Evolutionary conservation across 139 green algal species (phyloP), one percentile per base, ranked within the genome.

Genomic region (Edaphochlamys debaryana): DNA sequence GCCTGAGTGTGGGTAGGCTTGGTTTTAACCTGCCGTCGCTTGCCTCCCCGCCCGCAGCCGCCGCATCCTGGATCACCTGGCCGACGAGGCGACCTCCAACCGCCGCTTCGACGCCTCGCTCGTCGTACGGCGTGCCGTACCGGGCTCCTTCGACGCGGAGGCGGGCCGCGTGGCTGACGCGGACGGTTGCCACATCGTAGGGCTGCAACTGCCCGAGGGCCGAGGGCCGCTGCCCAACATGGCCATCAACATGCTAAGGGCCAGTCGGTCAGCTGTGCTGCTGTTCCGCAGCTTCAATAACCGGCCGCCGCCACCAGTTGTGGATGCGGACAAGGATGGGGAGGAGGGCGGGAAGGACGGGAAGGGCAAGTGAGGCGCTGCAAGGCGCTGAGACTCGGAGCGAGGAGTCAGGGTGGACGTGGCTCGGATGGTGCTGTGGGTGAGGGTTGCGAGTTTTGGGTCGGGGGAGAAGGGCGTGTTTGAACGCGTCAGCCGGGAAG

Each of bases 121-220:
- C n/a, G 63, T 82, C 62, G 63, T 82, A 9, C 76, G 76, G 19
- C 76, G 76, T 63, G 62, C 60, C 62, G 76, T 66, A 42, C 42
- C 62, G 38, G 63, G 63, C 19, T 11, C 42, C 15, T 82, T 82
- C n/a, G 76, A 82, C 17, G 20, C 76, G 42, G 76, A 82, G 64
- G 6, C 37, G 38, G 42, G 30, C 25, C 62, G 63, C 41, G 76
- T 82, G 76, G 76, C 63, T 62, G 76, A 82, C 50, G 62, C 63
- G 42, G 76, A 82, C 76, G 42, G 52, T 8, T 82, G 76, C 76
- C 76, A 82, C 76, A 73, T 82, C 6, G 62, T 82, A 42, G 76
- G 22, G 13, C 30, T 82, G 63, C 75, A 82, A 62, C 54, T 82
- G 17, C 76, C 76, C 8, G 76, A 82, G 32, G 67, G 76, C 32